Conservation (phyloP, 768 basidiomycete species). For the Calocera cornea region DNA sequence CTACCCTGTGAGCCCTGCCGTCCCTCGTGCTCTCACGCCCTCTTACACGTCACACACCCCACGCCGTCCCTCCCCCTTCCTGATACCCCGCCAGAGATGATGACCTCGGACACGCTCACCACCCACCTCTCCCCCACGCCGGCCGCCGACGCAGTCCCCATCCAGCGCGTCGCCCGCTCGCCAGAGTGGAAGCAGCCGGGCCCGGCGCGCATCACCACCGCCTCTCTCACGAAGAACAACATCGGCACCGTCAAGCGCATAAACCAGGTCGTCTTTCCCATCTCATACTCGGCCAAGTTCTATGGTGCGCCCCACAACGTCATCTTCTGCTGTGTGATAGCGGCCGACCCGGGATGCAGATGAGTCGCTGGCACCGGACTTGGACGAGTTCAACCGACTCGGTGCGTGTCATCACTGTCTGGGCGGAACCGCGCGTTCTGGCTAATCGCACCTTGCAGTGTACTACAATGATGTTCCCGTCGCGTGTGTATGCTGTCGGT, state of each 20-base stretch:
- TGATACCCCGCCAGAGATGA: background rate
- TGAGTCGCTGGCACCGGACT: conserved; percentile 59
- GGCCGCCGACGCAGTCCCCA: background rate
- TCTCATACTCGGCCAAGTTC: conserved; percentile 79
- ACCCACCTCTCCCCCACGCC: background rate
- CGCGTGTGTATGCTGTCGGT: conserved; percentile 72
- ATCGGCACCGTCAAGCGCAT: conserved; percentile 48
- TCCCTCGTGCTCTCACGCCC: no score
- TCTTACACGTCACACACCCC: background rate
- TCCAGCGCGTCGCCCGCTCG: background rate
- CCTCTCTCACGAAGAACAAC: conserved; percentile 64
- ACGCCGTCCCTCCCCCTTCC: no score
- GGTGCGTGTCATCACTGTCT: conserved; percentile 36
- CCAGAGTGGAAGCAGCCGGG: background rate
- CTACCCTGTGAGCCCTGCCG: no score
- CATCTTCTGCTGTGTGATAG: background rate
- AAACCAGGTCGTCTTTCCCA: conserved; percentile 72
- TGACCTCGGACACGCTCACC: background rate
- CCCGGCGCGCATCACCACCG: conserved; percentile 37
- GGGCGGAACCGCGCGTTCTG: background rate
- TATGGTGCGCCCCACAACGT: conserved; percentile 28
- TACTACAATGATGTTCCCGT: conserved; percentile 90
- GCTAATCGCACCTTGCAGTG: conserved; percentile 33
- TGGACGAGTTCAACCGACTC: conserved; percentile 79
- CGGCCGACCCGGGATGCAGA: conserved; percentile 15